phyloP scores from a whole-genome alignment of 73 alveolate genomes.

The Paramecium tetraurelia region DNA sequence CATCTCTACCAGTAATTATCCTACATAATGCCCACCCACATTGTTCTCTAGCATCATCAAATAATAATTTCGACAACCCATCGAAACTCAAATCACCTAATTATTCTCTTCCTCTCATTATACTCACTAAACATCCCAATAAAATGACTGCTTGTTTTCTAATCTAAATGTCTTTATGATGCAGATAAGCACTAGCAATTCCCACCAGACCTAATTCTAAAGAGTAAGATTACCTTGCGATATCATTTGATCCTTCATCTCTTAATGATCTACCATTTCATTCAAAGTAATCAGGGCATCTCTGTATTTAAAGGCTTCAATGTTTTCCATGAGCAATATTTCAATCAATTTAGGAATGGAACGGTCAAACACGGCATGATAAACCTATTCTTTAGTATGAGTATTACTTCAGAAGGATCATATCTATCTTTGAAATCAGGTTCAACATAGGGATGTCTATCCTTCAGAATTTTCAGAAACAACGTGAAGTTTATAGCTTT shows the following conservation, averaged over 20 bases:
- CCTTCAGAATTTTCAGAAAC: constrained; percentile 60
- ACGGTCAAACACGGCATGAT: constrained; percentile 65
- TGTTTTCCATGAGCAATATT: constrained; percentile 52
- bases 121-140: constrained; percentile 50
- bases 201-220: constrained; percentile 37
- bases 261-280: constrained; percentile 65
- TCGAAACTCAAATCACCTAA: constrained; percentile 44
- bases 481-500: constrained; percentile 53
- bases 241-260: constrained; percentile 62
- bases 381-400: neutral
- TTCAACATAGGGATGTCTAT: constrained; percentile 65
- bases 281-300: constrained; percentile 61
- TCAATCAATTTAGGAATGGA: constrained; percentile 58
- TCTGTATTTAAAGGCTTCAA: constrained; percentile 58
- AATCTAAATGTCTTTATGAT: constrained; percentile 45
- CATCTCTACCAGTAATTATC: constrained; percentile 60
- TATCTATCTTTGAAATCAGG: constrained; percentile 60
- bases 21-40: constrained; percentile 67
- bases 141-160: constrained; percentile 59
- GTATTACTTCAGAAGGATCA: constrained; percentile 60
- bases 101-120: constrained; percentile 61
- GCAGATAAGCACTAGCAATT: constrained; percentile 60
- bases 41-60: constrained; percentile 61
- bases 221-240: neutral
- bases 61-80: constrained; percentile 50